phyloP scores from a whole-genome alignment of 331 rosid species.

The Acacia pycnantha region DNA sequence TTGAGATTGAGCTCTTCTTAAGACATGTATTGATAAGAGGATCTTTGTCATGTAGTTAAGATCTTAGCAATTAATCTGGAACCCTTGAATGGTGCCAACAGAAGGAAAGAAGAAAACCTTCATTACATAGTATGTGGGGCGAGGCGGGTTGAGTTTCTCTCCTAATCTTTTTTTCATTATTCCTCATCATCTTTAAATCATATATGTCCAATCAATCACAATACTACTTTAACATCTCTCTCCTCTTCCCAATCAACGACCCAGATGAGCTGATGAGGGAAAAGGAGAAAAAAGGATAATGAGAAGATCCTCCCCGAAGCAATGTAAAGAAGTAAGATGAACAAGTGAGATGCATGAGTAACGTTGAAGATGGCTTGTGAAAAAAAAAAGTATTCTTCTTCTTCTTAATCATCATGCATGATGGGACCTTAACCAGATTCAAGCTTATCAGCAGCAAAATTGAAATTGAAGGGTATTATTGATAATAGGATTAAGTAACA shows the following conservation, averaged over 20 bases:
- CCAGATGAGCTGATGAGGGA: no score
- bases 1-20: no score
- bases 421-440: neutral
- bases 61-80: neutral
- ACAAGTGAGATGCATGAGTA: neutral
- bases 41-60: conserved; percentile 8
- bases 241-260: no score
- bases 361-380: conserved; percentile 7
- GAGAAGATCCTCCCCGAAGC: no score
- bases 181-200: no score
- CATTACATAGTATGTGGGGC: neutral
- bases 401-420: neutral
- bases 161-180: no score
- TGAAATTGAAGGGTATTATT: neutral
- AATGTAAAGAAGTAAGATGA: neutral
- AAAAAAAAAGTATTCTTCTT: neutral
- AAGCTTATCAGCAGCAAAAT: neutral
- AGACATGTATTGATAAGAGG: no score
- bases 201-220: no score
- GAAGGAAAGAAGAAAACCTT: neutral
- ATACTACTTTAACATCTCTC: no score
- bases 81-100: neutral
- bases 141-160: no score
- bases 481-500: neutral
- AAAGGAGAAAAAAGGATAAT: no score